Conservation (phyloP, 1,284 basidiomycete species). For the Stygiomarasmius scandens region DNA sequence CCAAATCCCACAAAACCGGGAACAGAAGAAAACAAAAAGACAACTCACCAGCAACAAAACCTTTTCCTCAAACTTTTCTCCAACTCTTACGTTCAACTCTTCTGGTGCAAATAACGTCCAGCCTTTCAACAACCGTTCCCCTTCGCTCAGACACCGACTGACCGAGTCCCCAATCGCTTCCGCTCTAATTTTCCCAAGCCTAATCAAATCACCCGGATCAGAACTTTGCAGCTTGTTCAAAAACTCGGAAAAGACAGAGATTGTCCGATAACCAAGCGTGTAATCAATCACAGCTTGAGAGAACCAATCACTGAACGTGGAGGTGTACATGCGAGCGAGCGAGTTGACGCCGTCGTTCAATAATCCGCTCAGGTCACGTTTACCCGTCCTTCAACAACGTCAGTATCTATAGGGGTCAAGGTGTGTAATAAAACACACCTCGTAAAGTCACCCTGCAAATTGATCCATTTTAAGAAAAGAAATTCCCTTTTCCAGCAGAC, state of each 20-base stretch:
- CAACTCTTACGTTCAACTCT: conserved; percentile 71
- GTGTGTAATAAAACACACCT: conserved; percentile 44
- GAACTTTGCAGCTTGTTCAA: conserved; percentile 82
- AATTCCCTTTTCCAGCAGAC: background rate
- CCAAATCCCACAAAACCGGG: background rate
- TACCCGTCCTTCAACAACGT: conserved; percentile 73
- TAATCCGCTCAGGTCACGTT: conserved; percentile 88
- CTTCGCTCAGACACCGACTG: conserved; percentile 78
- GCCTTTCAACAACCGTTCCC: conserved; percentile 79
- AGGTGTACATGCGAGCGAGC: conserved; percentile 83
- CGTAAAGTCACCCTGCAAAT: conserved; percentile 84
- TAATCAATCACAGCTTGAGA: conserved; percentile 94
- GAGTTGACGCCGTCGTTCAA: conserved; percentile 94
- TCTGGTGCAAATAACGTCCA: conserved; percentile 93
- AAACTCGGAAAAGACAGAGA: conserved; percentile 90
- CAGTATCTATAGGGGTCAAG: background rate
- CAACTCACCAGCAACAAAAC: conserved; percentile 79
- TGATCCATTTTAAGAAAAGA: conserved; percentile 1
- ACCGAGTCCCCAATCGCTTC: conserved; percentile 90
- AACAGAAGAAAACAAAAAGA: conserved; percentile 4
- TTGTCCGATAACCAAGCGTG: conserved; percentile 84
- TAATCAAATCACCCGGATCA: conserved; percentile 87
- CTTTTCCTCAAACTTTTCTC: conserved; percentile 89
- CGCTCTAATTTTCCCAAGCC: conserved; percentile 84
- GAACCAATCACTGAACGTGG: conserved; percentile 94